Percentiles rank a stretch among this genome's conserved stretches.
phyloP scores from a whole-genome alignment of 2,329 filamentous ascomycete genomes.

The Chalaropsis thielavioides region DNA sequence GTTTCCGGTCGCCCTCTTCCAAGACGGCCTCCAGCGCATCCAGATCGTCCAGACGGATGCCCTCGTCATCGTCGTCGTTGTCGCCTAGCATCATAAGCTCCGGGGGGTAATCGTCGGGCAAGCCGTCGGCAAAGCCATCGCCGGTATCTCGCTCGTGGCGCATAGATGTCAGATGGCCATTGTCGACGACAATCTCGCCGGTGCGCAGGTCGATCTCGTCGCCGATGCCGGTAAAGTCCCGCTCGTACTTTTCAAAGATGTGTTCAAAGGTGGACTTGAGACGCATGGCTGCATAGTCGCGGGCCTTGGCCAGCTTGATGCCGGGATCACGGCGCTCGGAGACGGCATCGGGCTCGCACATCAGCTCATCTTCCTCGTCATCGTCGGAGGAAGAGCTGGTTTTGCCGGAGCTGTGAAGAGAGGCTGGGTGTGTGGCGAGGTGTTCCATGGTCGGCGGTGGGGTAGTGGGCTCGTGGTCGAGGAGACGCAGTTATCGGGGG shows the following conservation, averaged over 20 bases:
- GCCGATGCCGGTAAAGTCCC: constrained; percentile 66
- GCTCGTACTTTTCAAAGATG: constrained; percentile 79
- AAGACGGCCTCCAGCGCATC: constrained; percentile 8
- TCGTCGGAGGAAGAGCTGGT: constrained; percentile 24
- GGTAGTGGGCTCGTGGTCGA: neutral
- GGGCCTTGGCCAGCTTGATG: constrained; percentile 44
- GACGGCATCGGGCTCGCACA: constrained; percentile 34
- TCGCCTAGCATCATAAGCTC: constrained; percentile 21
- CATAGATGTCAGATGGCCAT: constrained; percentile 61
- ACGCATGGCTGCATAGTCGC: constrained; percentile 51
- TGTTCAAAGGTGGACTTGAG: constrained; percentile 74
- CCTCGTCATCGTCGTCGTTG: constrained; percentile 27
- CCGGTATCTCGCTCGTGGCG: constrained; percentile 41
- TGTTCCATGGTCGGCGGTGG: constrained; percentile 4
- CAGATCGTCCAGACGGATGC: constrained; percentile 25
- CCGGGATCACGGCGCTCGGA: constrained; percentile 36
- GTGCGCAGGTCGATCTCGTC: constrained; percentile 82
- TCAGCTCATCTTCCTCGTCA: constrained; percentile 35
- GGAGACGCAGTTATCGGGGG: neutral
- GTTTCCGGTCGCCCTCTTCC: neutral
- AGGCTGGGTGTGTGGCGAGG: neutral
- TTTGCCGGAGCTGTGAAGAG: constrained; percentile 1
- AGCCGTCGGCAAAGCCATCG: constrained; percentile 22
- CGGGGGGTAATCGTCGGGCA: constrained; percentile 15
- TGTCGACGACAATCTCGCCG: constrained; percentile 73